Evolutionary conservation across 1,284 basidiomycete genomes (phyloP).

Genomic region (Ganoderma meredithae): DNA sequence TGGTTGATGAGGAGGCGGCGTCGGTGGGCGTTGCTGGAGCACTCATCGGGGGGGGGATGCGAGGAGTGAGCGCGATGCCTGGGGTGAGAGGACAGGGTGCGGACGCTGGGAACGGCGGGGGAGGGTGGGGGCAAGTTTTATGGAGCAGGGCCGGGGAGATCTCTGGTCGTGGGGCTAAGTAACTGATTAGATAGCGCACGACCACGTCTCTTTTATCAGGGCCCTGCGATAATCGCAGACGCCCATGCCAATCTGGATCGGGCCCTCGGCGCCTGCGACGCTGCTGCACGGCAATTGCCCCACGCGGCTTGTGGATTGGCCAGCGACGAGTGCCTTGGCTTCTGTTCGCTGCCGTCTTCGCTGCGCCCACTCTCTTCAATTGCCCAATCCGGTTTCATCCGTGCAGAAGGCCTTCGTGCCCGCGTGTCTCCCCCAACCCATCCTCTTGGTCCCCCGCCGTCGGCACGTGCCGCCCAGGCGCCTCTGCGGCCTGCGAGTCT

Average conservation of each 20-base stretch:
- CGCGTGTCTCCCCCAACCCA: not conserved
- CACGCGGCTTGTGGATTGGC: not conserved
- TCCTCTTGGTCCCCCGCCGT: not conserved
- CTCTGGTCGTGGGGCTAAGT: too few relatives aligned
- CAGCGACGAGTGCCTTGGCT: not conserved
- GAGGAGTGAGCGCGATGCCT: constrained; percentile 19
- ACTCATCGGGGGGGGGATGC: constrained; percentile 37
- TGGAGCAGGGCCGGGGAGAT: constrained; percentile 26
- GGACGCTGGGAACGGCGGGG: constrained; percentile 31
- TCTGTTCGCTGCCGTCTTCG: constrained; percentile 1
- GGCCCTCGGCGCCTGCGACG: not conserved
- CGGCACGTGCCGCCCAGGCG: not conserved
- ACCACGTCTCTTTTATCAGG: constrained; percentile 31
- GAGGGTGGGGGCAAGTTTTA: constrained; percentile 32
- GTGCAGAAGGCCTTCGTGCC: constrained; percentile 1
- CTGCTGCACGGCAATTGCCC: constrained; percentile 3
- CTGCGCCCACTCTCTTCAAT: not conserved
- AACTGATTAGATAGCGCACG: constrained; percentile 44
- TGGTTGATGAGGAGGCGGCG: constrained; percentile 50
- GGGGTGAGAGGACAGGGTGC: constrained; percentile 28
- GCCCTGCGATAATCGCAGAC: constrained; percentile 27
- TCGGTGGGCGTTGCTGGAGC: constrained; percentile 37
- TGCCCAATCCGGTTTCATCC: not conserved
- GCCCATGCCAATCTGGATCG: constrained; percentile 29
- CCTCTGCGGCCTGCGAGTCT: too few relatives aligned